Evolutionary conservation across 2,329 filamentous ascomycete species (phyloP).

Genomic region (Penicillium corylophilum): DNA sequence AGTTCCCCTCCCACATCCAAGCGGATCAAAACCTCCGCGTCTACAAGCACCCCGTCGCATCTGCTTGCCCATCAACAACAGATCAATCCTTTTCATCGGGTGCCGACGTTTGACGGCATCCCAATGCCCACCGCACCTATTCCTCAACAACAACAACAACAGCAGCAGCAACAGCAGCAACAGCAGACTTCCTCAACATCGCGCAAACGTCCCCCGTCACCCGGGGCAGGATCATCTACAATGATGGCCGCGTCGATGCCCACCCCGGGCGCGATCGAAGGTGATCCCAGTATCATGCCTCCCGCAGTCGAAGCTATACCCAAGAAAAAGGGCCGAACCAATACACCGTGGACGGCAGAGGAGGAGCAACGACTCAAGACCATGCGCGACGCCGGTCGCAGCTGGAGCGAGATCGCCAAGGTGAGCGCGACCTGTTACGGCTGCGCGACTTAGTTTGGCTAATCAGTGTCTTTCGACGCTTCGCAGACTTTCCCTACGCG

Average conservation of each 20-base stretch:
- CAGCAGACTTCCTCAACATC: conserved; percentile 24
- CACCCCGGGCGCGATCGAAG: conserved; percentile 31
- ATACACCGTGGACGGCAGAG: conserved; percentile 94
- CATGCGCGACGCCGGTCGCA: conserved; percentile 89
- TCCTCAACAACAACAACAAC: conserved; percentile 29
- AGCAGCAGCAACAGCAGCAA: conserved; percentile 11
- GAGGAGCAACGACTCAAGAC: conserved; percentile 90
- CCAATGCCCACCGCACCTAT: conserved; percentile 40
- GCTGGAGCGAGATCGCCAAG: conserved; percentile 98
- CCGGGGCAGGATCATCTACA: conserved; percentile 35
- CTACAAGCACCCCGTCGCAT: conserved; percentile 37
- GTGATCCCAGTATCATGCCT: conserved; percentile 24
- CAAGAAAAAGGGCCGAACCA: conserved; percentile 91
- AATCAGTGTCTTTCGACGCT: conserved; percentile 3
- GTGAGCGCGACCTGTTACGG: conserved; percentile 48
- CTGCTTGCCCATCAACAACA: conserved; percentile 42
- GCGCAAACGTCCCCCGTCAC: conserved; percentile 47
- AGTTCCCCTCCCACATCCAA: conserved; percentile 45
- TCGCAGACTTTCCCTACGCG: conserved; percentile 80
- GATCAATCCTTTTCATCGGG: conserved; percentile 35
- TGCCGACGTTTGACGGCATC: conserved; percentile 39
- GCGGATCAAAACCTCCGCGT: conserved; percentile 41
- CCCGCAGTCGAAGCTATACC: conserved; percentile 32
- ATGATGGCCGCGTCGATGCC: conserved; percentile 37
- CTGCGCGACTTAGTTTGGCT: background rate